Conservation (phyloP, 768 basidiomycete genomes). For the Suillus discolor region DNA sequence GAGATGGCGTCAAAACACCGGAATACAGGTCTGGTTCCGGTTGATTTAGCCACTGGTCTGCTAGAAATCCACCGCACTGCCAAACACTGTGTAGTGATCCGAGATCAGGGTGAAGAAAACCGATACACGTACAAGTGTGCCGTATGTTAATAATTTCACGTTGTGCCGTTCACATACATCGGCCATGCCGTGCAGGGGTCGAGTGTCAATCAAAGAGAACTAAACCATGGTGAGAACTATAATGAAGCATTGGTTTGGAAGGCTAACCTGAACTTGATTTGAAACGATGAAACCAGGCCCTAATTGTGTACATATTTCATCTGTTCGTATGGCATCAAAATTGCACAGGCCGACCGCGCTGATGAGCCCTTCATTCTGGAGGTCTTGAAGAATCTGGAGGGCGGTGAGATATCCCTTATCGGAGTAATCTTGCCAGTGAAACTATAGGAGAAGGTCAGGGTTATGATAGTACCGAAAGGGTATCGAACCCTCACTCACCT, state of each 20-base stretch:
- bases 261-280: constrained; percentile 78
- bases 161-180: constrained; percentile 74
- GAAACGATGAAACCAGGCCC: constrained; percentile 74
- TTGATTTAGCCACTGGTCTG: constrained; percentile 71
- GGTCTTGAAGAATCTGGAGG: constrained; percentile 53
- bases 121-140: constrained; percentile 61
- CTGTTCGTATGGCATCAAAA: constrained; percentile 73
- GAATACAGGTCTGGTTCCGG: constrained; percentile 75
- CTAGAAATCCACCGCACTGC: constrained; percentile 83
- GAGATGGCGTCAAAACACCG: constrained; percentile 73
- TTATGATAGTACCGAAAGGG: not conserved
- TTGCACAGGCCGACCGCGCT: constrained; percentile 76
- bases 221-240: constrained; percentile 30
- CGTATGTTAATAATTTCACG: constrained; percentile 79
- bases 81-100: constrained; percentile 8
- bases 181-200: constrained; percentile 76
- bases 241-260: not conserved
- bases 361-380: constrained; percentile 64
- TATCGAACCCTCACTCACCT: constrained; percentile 44
- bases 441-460: constrained; percentile 41
- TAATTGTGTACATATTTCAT: constrained; percentile 78
- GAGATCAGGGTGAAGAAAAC: constrained; percentile 10
- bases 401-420: constrained; percentile 51
- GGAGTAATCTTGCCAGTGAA: constrained; percentile 78
- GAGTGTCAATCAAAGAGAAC: constrained; percentile 83